These are phyloP conservation scores for Candida mesenterica DNA, from an alignment of 1,139 yeast species.

Conservation along the genomic window DNA sequence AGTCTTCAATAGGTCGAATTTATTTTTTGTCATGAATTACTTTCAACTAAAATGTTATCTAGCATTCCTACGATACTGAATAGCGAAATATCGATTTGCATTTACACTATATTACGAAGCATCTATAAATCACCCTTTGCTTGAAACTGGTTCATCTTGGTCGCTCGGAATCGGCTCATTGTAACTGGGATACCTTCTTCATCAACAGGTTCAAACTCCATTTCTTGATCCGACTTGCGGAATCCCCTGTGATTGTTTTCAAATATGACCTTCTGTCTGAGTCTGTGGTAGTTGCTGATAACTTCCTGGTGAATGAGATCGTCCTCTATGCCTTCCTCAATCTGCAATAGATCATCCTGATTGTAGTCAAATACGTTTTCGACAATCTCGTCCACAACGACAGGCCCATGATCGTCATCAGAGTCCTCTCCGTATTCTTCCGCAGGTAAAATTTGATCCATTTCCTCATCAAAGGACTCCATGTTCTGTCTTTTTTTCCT, in stretches of 20 bases:
- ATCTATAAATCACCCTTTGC: background rate
- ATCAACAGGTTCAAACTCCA: constrained; percentile 71
- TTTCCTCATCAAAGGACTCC: constrained; percentile 16
- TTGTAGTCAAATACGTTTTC: constrained; percentile 34
- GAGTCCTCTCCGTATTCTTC: constrained; percentile 24
- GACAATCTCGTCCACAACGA: constrained; percentile 35
- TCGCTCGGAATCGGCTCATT: constrained; percentile 70
- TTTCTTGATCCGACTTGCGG: constrained; percentile 44
- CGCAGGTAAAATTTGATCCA: constrained; percentile 23
- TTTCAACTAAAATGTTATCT: too few species aligned
- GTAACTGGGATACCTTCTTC: constrained; percentile 58
- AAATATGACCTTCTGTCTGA: constrained; percentile 52
- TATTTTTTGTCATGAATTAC: too few species aligned
- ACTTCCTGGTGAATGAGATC: constrained; percentile 45
- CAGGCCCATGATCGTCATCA: constrained; percentile 36
- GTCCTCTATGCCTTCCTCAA: constrained; percentile 19
- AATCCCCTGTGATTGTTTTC: constrained; percentile 47
- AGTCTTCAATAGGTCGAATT: too few species aligned
- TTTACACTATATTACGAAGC: too few species aligned
- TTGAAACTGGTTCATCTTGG: constrained; percentile 1
- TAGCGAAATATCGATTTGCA: too few species aligned
- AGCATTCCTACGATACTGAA: too few species aligned
- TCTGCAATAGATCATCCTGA: constrained; percentile 19
- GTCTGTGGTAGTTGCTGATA: constrained; percentile 53
- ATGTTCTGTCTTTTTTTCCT: constrained; percentile 8